Conservation (phyloP, 2,329 filamentous ascomycete genomes). For the Cytospora paraplurivora region DNA sequence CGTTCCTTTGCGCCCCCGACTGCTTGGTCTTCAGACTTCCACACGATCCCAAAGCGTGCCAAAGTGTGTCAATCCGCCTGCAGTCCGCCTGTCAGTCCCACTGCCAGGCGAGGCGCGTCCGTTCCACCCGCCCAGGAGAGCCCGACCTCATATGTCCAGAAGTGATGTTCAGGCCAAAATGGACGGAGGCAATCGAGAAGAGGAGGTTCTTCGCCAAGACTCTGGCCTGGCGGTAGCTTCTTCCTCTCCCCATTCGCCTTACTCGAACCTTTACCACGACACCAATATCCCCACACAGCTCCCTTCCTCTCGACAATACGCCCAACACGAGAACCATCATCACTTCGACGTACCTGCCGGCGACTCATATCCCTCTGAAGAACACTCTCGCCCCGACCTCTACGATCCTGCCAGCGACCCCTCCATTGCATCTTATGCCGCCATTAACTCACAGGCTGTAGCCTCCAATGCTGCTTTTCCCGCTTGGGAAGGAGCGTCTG, state of each 20-base stretch:
- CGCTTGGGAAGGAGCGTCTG: slow-evolving; percentile 37
- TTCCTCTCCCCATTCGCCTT: slow-evolving; percentile 35
- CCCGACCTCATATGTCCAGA: slow-evolving; percentile 27
- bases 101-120: slow-evolving; percentile 21
- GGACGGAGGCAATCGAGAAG: slow-evolving; percentile 50
- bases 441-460: slow-evolving; percentile 42
- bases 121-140: slow-evolving; percentile 24
- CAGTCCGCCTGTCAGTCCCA: slow-evolving; percentile 13
- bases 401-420: slow-evolving; percentile 30
- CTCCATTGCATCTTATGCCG: slow-evolving; percentile 41
- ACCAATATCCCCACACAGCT: slow-evolving; percentile 32
- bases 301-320: slow-evolving; percentile 29
- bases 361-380: slow-evolving; percentile 19
- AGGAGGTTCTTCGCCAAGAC: slow-evolving; percentile 41
- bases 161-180: slow-evolving; percentile 48
- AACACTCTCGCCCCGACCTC: neutral
- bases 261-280: slow-evolving; percentile 35
- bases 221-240: slow-evolving; percentile 38
- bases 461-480: slow-evolving; percentile 41
- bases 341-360: slow-evolving; percentile 31
- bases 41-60: slow-evolving; percentile 11
- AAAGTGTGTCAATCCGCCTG: slow-evolving; percentile 17
- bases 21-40: slow-evolving; percentile 46
- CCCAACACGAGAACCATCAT: slow-evolving; percentile 33
- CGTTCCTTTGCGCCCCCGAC: slow-evolving; percentile 31